Base-by-base conservation (phyloP, 768 basidiomycete species). In the Lentinula guzmanii region DNA sequence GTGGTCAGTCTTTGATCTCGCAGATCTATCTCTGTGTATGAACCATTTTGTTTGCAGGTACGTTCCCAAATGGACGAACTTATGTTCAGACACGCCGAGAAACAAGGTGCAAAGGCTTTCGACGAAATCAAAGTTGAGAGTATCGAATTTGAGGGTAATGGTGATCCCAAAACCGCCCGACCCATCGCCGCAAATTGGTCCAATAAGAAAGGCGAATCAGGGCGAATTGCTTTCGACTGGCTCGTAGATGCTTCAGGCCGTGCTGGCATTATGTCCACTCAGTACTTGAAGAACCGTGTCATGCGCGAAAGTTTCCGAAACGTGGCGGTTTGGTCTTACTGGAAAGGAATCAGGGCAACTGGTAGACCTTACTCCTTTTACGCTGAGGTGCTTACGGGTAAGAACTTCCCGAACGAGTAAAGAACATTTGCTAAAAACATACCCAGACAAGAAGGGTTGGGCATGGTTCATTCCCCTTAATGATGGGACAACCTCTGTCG, bases 241-340 rank as follows among this genome's bases (percentile, higher is more conserved):
- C 70, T 91, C 35, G 79, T 91, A 18, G 90, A 91, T 68, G 90
- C 89, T 9, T 85, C 85, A 13, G 90, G 90, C 39, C 82, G 90
- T 16, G 76, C 81, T 1, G 90, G 90, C 0, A 66, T 91, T 56
- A 76, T 91, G 73, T 89, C 87, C 8, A 84, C 82, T 10, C 80
- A 77, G 51, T 90, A 91, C 66, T 71, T 90, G 33, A 86, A 86
- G 68, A 89, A 87, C 67, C 78, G 90, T 43, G 82, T 79, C 62
- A 85, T 82, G 69, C 90, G 89, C 60, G 78, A 81, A 46, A 84
- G 85, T 6, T 68, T 91, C 58, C 85, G 83, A 67, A 91, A 91
- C 65, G 77, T 90, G 10, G 90, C 89, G 3, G 76, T 87, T 21
- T 91, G 90, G 90, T 89, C 84, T 3, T 91, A 91, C 66, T 91